Conservation (phyloP, 345 rosid species). For the Gynandropsis gynandra region DNA sequence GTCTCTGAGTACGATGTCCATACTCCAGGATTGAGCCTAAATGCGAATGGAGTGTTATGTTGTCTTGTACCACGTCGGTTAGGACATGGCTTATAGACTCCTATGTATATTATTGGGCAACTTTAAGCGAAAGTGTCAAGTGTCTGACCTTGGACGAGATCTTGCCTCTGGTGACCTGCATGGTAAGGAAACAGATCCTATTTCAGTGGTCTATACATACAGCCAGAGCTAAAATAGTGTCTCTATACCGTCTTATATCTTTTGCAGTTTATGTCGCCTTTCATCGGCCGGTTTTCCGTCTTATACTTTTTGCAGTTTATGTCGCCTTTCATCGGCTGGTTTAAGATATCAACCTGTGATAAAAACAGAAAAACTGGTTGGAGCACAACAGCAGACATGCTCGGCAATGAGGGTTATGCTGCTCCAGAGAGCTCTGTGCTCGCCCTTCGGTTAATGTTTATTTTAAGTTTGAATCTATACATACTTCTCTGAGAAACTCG, state of each 20-base stretch:
- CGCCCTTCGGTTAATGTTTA: background rate
- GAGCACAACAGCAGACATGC: background rate
- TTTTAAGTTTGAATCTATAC: background rate
- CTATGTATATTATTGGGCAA: too few species aligned
- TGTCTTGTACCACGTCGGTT: too few species aligned
- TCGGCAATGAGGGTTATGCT: background rate
- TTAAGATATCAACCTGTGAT: constrained; percentile 24
- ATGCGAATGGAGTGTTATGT: too few species aligned
- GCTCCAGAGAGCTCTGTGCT: too few species aligned
- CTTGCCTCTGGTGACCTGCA: constrained; percentile 29
- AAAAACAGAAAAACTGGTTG: background rate
- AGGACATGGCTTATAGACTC: too few species aligned
- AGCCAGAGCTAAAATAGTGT: background rate
- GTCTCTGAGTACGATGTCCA: too few species aligned
- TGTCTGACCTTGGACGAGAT: constrained; percentile 43
- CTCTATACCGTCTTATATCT: background rate
- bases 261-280: background rate
- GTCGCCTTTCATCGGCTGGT: constrained; percentile 15
- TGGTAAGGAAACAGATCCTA: background rate
- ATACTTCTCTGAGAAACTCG: constrained; percentile 49
- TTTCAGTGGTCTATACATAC: background rate
- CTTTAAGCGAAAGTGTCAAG: background rate
- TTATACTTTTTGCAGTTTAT: background rate
- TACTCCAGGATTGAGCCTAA: too few species aligned
- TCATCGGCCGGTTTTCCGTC: too few species aligned